A percentile compares a stretch with the other conserved stretches of the same genome.
Evolutionary conservation across 345 rosid species (phyloP).

Genomic region (Eucalyptus lansdowneana): DNA sequence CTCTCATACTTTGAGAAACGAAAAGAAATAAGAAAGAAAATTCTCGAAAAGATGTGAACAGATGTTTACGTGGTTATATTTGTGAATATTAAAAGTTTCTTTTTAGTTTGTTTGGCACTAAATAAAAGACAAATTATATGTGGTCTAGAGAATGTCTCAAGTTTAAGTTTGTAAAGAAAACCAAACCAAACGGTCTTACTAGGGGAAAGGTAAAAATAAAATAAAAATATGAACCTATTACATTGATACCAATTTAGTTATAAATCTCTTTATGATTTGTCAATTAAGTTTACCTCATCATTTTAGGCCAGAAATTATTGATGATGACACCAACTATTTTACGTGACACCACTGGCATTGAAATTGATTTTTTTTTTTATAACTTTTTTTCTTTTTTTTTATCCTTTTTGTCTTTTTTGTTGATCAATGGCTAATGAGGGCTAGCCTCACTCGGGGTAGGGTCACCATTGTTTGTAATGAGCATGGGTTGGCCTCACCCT

Average conservation of each 20-base stretch:
- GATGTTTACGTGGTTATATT: background rate
- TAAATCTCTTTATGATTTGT: rapidly evolving
- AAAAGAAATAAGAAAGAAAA: background rate
- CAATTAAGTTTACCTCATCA: background rate
- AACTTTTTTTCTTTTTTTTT: no score
- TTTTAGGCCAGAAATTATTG: rapidly evolving
- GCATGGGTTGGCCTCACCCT: background rate
- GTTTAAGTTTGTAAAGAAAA: background rate
- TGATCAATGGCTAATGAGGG: background rate
- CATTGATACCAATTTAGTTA: rapidly evolving
- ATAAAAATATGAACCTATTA: no score
- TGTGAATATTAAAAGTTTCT: background rate
- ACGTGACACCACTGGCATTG: rapidly evolving
- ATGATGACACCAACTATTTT: rapidly evolving
- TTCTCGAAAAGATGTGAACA: background rate
- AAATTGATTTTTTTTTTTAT: no score
- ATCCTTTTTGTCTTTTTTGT: no score
- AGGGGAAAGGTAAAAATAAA: background rate
- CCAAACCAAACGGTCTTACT: background rate
- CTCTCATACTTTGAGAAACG: background rate
- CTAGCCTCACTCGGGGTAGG: background rate
- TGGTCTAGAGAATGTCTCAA: background rate
- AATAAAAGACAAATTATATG: background rate
- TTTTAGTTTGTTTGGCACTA: background rate
- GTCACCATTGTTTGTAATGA: background rate